A percentile compares a stretch with the other conserved stretches of the same genome.
Conservation (phyloP, 129 eudicot genomes). For the Oenanthe sinensis region DNA sequence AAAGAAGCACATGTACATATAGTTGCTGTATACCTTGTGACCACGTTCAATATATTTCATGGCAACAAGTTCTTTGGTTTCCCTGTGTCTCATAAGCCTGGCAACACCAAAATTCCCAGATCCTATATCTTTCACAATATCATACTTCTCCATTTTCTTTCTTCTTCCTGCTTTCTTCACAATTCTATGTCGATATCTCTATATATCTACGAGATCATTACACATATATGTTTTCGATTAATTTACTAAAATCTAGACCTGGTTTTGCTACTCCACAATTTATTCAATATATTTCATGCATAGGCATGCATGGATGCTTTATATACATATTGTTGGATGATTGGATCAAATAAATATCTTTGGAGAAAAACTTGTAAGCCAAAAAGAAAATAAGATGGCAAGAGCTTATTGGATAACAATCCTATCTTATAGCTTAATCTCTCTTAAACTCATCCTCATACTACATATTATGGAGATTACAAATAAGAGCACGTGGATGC, state of each 20-base stretch:
- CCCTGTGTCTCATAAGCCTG: constrained; percentile 66
- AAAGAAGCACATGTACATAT: background rate
- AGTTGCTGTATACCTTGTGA: constrained; percentile 30
- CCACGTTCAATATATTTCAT: constrained; percentile 88
- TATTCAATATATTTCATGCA: background rate
- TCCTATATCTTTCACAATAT: constrained; percentile 74
- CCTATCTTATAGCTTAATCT: constrained; percentile 1
- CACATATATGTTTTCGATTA: background rate
- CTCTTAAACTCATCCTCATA: background rate
- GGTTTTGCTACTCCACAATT: background rate
- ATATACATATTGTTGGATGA: background rate
- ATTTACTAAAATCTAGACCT: background rate
- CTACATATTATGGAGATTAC: background rate
- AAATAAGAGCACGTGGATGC: constrained; percentile 5
- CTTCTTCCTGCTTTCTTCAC: background rate
- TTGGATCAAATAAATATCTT: background rate
- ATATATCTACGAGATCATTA: background rate
- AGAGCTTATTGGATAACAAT: background rate
- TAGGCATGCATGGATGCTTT: background rate
- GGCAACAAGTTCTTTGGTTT: constrained; percentile 77
- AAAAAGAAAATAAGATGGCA: background rate
- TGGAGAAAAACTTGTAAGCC: background rate
- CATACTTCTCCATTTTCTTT: constrained; percentile 62
- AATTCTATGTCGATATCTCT: background rate
- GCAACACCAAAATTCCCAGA: constrained; percentile 93